phyloP scores from a whole-genome alignment of 345 rosid genomes.

The Erucastrum elatum region DNA sequence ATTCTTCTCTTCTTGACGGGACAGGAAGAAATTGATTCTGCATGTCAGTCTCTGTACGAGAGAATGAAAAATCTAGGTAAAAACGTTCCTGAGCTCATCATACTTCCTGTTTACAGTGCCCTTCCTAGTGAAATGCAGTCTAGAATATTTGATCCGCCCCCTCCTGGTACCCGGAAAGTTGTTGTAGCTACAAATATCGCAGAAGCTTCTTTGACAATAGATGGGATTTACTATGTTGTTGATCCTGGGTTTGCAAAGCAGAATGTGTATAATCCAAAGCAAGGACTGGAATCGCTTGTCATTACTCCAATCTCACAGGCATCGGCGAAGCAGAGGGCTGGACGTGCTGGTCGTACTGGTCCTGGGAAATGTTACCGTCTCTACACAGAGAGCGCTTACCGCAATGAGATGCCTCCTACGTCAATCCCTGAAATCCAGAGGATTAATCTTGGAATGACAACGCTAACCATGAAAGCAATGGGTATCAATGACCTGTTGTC shows the following conservation, averaged over 20 bases:
- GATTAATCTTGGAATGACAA: constrained; percentile 70
- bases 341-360: constrained; percentile 88
- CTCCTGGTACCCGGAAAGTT: constrained; percentile 81
- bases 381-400: constrained; percentile 75
- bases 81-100: constrained; percentile 74
- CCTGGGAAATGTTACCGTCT: constrained; percentile 85
- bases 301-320: constrained; percentile 90
- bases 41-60: constrained; percentile 69
- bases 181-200: constrained; percentile 88
- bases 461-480: constrained; percentile 86
- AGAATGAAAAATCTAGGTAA: constrained; percentile 74
- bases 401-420: constrained; percentile 63
- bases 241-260: constrained; percentile 90
- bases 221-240: constrained; percentile 75
- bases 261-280: constrained; percentile 79
- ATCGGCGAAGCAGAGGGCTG: constrained; percentile 83
- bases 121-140: constrained; percentile 92
- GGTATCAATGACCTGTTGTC: constrained; percentile 70
- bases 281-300: constrained; percentile 72
- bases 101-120: constrained; percentile 81
- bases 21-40: constrained; percentile 84
- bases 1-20: constrained; percentile 82
- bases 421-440: constrained; percentile 89
- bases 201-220: constrained; percentile 78
- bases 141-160: constrained; percentile 81